A percentile compares a stretch with the other conserved stretches of the same genome.
Conservation (phyloP, 2,329 filamentous ascomycete species). For the Colletotrichum sojae region DNA sequence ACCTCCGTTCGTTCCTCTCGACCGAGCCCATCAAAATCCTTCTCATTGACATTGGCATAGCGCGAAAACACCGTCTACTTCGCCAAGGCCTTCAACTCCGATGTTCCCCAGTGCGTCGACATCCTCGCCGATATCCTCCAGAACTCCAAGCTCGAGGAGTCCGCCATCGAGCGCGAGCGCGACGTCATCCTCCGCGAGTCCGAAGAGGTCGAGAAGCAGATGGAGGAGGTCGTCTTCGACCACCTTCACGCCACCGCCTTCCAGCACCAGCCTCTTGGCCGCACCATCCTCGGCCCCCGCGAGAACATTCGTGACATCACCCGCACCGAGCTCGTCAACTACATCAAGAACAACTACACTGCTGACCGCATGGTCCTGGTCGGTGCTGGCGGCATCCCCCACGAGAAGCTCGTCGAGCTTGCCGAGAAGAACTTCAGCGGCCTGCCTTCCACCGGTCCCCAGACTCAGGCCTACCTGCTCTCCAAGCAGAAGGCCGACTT, state of each 20-base stretch:
- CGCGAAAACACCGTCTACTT: constrained; percentile 99
- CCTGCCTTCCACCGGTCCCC: constrained; percentile 82
- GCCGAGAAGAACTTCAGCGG: constrained; percentile 95
- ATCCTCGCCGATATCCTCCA: constrained; percentile 99
- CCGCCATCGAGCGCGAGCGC: constrained; percentile 95
- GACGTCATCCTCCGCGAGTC: constrained; percentile 99
- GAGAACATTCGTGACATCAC: constrained; percentile 98
- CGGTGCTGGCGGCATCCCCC: constrained; percentile 92
- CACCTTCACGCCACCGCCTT: constrained; percentile 98
- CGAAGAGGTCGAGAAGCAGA: constrained; percentile 99
- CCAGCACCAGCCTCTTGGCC: constrained; percentile 95
- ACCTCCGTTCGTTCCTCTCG: constrained; percentile 82
- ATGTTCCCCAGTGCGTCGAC: constrained; percentile 96
- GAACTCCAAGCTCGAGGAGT: constrained; percentile 96
- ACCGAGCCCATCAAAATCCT: constrained; percentile 24
- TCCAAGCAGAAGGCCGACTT: constrained; percentile 95
- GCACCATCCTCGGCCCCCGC: constrained; percentile 96
- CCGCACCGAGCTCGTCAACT: constrained; percentile 89
- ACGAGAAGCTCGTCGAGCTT: constrained; percentile 93
- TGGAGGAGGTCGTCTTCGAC: constrained; percentile 99
- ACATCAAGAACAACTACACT: constrained; percentile 99
- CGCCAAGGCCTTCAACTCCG: constrained; percentile 98
- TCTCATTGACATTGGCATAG: constrained; percentile 58
- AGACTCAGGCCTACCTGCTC: constrained; percentile 80
- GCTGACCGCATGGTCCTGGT: constrained; percentile 99